Evolutionary conservation across 1,284 basidiomycete genomes (phyloP).

Genomic region (Ganoderma boninense): DNA sequence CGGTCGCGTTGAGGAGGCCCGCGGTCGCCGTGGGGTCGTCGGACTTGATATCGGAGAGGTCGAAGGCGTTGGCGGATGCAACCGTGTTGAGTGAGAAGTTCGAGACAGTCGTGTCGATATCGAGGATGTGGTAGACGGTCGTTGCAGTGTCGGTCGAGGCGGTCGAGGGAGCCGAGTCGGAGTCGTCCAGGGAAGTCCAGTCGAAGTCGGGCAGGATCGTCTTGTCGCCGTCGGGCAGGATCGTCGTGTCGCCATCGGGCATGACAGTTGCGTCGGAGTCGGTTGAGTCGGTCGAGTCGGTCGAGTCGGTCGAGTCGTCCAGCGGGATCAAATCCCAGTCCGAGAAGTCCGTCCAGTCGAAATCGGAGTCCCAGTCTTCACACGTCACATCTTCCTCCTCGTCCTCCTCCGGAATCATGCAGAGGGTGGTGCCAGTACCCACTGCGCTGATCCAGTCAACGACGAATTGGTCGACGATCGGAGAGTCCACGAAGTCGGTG

Average conservation of each 20-base stretch:
- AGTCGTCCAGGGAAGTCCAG: neutral
- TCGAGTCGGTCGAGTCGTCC: neutral
- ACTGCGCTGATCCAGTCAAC: neutral
- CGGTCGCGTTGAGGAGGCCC: neutral
- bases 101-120: no score
- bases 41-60: neutral
- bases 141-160: neutral
- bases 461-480: conserved; percentile 4
- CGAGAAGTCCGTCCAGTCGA: no score
- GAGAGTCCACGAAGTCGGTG: neutral
- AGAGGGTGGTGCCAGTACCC: conserved; percentile 1
- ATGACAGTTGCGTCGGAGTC: neutral
- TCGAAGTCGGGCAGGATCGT: no score
- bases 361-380: neutral
- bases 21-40: neutral
- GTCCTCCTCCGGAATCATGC: neutral
- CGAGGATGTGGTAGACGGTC: neutral
- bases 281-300: neutral
- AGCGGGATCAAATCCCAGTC: neutral
- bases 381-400: neutral
- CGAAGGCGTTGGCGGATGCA: neutral
- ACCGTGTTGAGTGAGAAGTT: no score
- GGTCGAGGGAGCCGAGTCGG: neutral
- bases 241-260: neutral
- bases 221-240: neutral